Conservation (phyloP, 2,329 filamentous ascomycete genomes). For the Ceratocystis smalleyi region DNA sequence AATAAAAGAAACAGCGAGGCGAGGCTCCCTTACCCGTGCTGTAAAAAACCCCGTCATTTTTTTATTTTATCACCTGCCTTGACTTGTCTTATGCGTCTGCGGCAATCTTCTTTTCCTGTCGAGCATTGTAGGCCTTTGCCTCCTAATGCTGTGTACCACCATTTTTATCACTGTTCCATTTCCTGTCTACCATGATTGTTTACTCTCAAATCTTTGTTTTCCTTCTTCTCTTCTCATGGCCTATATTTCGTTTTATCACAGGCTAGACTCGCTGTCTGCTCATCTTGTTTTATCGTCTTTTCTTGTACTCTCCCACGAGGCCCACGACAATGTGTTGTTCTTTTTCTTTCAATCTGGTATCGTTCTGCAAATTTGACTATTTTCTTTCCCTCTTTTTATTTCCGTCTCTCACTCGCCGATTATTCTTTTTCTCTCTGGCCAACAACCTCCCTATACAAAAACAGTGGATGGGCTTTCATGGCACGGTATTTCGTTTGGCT, state of each 20-base stretch:
- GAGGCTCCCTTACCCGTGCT: not conserved
- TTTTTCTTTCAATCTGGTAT: constrained; percentile 6
- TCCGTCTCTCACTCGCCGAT: not conserved
- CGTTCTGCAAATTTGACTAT: not conserved
- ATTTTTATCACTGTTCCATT: constrained; percentile 9
- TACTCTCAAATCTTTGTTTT: not conserved
- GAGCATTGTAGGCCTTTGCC: not conserved
- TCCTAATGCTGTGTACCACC: constrained; percentile 1
- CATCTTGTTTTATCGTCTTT: not conserved
- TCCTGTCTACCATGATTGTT: constrained; percentile 6
- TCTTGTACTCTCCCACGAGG: constrained; percentile 1
- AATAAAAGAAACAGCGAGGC: constrained; percentile 17
- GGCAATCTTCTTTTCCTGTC: not conserved
- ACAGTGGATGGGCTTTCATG: not conserved
- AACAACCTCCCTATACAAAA: not conserved
- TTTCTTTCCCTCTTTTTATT: not conserved
- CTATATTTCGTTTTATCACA: not conserved
- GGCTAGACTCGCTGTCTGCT: not conserved
- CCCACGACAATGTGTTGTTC: not conserved
- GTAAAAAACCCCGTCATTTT: not conserved
- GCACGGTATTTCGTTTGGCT: not conserved
- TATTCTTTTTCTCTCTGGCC: not conserved
- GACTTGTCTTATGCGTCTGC: not conserved
- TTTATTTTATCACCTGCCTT: not conserved
- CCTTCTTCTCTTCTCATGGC: not conserved